Conservation (phyloP, 257 asterid species). For the Apocynum venetum region DNA sequence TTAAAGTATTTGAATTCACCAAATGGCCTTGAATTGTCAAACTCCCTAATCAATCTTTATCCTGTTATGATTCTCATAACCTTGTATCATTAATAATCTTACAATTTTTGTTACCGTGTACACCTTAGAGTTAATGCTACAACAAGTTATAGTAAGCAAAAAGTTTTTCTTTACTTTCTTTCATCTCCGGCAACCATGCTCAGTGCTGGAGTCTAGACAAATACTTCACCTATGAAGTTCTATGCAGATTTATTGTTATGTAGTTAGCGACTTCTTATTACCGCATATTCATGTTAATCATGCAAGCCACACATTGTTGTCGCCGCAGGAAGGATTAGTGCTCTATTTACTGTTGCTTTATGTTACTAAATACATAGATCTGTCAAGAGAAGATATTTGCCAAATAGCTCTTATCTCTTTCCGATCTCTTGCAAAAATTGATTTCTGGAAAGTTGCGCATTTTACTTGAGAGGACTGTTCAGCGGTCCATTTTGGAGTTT, state of each 20-base stretch:
- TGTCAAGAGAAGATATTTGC: background rate
- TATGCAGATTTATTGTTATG: background rate
- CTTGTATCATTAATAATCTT: background rate
- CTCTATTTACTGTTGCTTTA: background rate
- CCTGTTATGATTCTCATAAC: background rate
- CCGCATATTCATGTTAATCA: background rate
- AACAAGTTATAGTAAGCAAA: background rate
- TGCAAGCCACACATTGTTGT: background rate
- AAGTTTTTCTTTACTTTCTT: background rate
- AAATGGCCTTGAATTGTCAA: conserved; percentile 61
- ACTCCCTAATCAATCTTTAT: background rate
- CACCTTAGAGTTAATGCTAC: background rate
- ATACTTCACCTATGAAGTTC: background rate
- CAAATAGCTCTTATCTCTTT: background rate
- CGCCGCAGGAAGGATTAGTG: background rate
- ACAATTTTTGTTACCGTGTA: background rate
- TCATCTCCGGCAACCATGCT: background rate
- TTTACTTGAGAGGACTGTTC: too few relatives aligned
- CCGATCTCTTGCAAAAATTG: too few relatives aligned
- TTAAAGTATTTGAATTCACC: conserved; percentile 72
- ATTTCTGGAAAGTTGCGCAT: too few relatives aligned
- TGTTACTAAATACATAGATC: background rate
- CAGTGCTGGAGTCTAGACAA: background rate
- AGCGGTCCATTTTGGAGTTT: too few relatives aligned
- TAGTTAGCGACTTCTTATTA: background rate